These are phyloP conservation scores for Piromyces finnis DNA, from an alignment of 192 early-diverging fungal genomes.

Conservation along the genomic window DNA sequence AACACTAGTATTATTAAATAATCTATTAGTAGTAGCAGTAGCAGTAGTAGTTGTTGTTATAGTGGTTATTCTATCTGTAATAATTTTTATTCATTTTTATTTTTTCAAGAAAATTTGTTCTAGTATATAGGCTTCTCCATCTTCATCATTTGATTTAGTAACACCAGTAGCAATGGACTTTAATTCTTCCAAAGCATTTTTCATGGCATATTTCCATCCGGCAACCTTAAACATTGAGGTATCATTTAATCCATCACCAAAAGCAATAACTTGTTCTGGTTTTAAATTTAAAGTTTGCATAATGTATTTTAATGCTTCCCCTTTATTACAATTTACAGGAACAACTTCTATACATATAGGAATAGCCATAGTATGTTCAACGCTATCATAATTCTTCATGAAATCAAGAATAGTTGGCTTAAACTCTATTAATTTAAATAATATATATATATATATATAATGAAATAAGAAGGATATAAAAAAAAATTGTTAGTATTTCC, in stretches of 20 bases:
- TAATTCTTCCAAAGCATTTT: neutral
- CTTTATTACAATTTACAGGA: neutral
- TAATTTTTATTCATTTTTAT: too few species aligned
- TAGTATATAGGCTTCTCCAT: neutral
- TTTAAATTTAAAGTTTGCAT: neutral
- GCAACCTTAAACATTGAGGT: neutral
- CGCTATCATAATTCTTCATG: neutral
- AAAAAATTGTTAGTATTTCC: too few species aligned
- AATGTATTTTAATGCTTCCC: neutral
- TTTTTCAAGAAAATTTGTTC: neutral
- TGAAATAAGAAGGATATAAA: too few species aligned
- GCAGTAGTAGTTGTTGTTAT: too few species aligned
- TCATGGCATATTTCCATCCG: neutral
- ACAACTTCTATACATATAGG: neutral
- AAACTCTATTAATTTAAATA: neutral
- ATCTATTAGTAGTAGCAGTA: too few species aligned
- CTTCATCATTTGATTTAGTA: neutral
- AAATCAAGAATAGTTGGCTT: neutral
- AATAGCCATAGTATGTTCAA: neutral
- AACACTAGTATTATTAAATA: too few species aligned
- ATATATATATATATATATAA: too few species aligned
- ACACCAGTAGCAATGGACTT: neutral
- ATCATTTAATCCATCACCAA: neutral
- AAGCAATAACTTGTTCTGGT: neutral
- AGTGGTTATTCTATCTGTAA: too few species aligned